Evolutionary conservation across 129 eudicot species (phyloP), one percentile per base, ranked within the genome.

Genomic region (Heracleum sosnowskyi): DNA sequence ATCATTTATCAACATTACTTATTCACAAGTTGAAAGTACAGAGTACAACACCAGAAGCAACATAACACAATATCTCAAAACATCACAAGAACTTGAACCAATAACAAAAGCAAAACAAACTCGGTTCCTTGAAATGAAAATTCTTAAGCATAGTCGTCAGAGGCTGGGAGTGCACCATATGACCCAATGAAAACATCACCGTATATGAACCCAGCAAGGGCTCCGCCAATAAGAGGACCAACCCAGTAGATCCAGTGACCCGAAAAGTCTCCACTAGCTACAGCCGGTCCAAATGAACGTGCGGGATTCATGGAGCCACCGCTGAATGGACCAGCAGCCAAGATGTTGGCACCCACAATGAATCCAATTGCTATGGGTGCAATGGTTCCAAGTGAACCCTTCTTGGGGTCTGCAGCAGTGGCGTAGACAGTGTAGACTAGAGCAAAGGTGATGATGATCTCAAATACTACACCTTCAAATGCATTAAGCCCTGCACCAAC

Each of bases 291-390:
- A 22, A 88, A 90, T 5, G 96, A 88, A 20, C 90, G 85, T 16
- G 92, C 89, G 3, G 92, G 96, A 85, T 90, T 90, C 96, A 90
- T 90, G 13, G 96, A 90, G 10, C 90, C 96, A 26, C 92, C 96
- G 26, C 87, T 78, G 63, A 91, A 91, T 16, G 91, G 88, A 40
- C 96, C 93, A 2, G 91, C 93, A 0, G 90, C 97, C 82, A 91
- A 84, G 64, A 91, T 87, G 83, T 91, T 91, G 47, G 97, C 97
- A 55, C 93, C 93, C n/a, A 89, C 91, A 33, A 91, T 89, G 75
- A 91, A 85, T 6, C 93, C 93, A 46, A 89, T 87, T 24, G 90
- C 89, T 2, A 91, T 87, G 76, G 91, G 91, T 46, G 91, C 91
- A 66, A 84, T 83, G 68, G 88, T 83, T 51, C 89, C 88, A 36